Evolutionary conservation across 805 yeast genomes (phyloP), one percentile per base, ranked within the genome.

Genomic region (Yamadazyma insecticola): DNA sequence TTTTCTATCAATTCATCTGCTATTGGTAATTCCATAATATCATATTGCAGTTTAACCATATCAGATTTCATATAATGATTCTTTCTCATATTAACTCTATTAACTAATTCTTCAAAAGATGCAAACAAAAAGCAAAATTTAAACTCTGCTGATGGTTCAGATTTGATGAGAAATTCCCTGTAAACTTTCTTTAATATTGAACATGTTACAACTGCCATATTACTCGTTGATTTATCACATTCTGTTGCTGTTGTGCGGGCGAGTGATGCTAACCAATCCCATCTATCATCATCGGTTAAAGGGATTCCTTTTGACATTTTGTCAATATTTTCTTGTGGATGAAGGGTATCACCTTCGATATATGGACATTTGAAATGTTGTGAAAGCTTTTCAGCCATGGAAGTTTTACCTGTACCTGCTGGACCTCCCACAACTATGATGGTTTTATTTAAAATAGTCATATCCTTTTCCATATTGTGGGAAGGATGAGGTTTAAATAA

Each of bases 391-490:
- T 60, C 60, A 0, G 85, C 95, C 13, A 83, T 72, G 2, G 96
- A 85, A 14, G 94, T 70, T 53, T 92, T 92, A 1, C 98, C 98
- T 2, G 96, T 83, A 6, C 97, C 97, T 0, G 96, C 89, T 1
- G 97, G 96, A 0, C 98, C 98, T 9, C 95, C 96, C 6, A 90
- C 76, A 2, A 88, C 77, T 18, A 76, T 55, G 2, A 77, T 74
- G 1, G 51, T 44, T 6, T 41, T n/a, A n/a, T n/a, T n/a, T n/a
- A n/a, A n/a, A n/a, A n/a, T n/a, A 16, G 37, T 30, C 26, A 40
- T 30, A 26, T n/a, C n/a, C n/a, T n/a, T n/a, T n/a, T n/a, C n/a
- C n/a, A n/a, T n/a, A n/a, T n/a, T n/a, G n/a, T n/a, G n/a, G n/a
- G n/a, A n/a, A n/a, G n/a, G n/a, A n/a, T n/a, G n/a, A n/a, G n/a